Evolutionary conservation across 495 filamentous ascomycete genomes (phyloP).

Genomic region (Neurospora sp.): DNA sequence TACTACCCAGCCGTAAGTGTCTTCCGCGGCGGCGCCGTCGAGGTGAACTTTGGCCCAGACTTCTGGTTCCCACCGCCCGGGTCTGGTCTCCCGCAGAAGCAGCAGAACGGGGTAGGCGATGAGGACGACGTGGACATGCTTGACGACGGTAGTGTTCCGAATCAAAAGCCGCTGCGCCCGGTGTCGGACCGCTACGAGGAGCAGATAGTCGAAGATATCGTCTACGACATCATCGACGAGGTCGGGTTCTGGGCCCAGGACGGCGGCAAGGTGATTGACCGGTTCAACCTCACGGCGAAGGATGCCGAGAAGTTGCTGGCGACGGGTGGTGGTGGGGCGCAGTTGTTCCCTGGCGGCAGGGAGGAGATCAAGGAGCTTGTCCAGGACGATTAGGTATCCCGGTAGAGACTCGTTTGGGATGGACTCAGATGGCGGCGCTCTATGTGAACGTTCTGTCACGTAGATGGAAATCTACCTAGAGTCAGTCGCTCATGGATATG

Average conservation of each 20-base stretch:
- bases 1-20: conserved; percentile 93
- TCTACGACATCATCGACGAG: conserved; percentile 88
- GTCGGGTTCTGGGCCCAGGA: conserved; percentile 70
- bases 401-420: background rate
- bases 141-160: conserved; percentile 12
- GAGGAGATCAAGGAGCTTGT: conserved; percentile 55
- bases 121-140: conserved; percentile 43
- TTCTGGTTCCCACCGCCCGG: conserved; percentile 80
- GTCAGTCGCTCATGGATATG: background rate
- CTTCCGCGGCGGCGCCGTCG: conserved; percentile 81
- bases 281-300: conserved; percentile 16
- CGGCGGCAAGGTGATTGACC: conserved; percentile 39
- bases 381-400: conserved; percentile 44
- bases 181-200: conserved; percentile 80
- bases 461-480: background rate
- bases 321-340: conserved; percentile 24
- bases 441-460: background rate
- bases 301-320: conserved; percentile 26
- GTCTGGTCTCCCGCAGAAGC: background rate
- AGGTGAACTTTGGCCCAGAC: conserved; percentile 81
- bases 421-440: background rate
- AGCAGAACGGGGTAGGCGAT: conserved; percentile 10
- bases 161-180: conserved; percentile 31
- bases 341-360: conserved; percentile 27
- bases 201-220: conserved; percentile 89